Evolutionary conservation across 2,329 filamentous ascomycete genomes (phyloP).

Genomic region (Stachybotrys elegans): DNA sequence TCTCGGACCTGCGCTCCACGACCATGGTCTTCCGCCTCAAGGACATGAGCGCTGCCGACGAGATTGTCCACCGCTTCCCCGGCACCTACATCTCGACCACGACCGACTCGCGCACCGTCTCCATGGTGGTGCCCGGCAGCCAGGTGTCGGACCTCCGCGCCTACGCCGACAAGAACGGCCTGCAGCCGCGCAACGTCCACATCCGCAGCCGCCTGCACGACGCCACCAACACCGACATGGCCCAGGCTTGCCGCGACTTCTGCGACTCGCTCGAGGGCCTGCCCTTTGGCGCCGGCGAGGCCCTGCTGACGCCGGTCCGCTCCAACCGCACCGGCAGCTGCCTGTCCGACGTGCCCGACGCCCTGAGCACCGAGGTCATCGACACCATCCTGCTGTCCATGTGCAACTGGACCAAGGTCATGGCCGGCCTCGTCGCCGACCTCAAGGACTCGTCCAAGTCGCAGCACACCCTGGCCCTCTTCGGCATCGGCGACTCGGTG

Average conservation of each 20-base stretch:
- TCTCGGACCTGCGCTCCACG: constrained; percentile 5
- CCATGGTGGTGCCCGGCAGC: constrained; percentile 9
- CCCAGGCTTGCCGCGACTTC: constrained; percentile 9
- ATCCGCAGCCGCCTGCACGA: constrained; percentile 13
- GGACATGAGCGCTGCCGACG: constrained; percentile 2
- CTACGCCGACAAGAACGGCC: constrained; percentile 8
- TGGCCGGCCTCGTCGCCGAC: constrained; percentile 7
- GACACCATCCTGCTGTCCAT: constrained; percentile 9
- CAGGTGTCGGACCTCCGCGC: constrained; percentile 7
- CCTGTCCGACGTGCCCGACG: background rate
- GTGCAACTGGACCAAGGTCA: constrained; percentile 11
- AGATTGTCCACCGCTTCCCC: background rate
- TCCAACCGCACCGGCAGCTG: constrained; percentile 10
- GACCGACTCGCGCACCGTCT: constrained; percentile 9
- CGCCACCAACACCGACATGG: constrained; percentile 7
- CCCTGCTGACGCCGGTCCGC: constrained; percentile 7
- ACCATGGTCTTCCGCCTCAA: constrained; percentile 8
- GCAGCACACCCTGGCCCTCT: constrained; percentile 9
- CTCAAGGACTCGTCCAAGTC: constrained; percentile 6
- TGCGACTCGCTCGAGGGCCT: constrained; percentile 1
- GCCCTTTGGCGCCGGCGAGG: constrained; percentile 4
- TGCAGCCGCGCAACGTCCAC: constrained; percentile 12
- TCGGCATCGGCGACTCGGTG: constrained; percentile 12
- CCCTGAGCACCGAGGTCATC: constrained; percentile 11
- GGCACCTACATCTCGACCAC: constrained; percentile 10